Base-by-base conservation (phyloP, 306 rosid genomes). In the Fagus sylvatica region DNA sequence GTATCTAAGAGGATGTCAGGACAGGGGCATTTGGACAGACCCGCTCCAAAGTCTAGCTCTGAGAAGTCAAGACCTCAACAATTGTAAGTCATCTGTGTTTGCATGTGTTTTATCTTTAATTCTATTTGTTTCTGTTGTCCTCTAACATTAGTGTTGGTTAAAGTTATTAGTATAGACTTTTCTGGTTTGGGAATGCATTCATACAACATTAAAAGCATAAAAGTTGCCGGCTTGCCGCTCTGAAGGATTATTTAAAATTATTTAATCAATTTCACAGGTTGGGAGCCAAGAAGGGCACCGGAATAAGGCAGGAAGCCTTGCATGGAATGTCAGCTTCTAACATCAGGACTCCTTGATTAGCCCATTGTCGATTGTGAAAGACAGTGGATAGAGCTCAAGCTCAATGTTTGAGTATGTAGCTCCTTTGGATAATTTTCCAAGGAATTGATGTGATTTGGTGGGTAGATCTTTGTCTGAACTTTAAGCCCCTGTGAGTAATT, bases 1-100 rank as follows among this genome's bases (percentile, higher is more conserved):
- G 69, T 93, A 76, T 86, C 89, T 12, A 91, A 86, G 77, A 87
- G 98, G 84, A 78, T 84, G 72, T 77, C 80, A 46, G 75, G 12
- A 70, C 53, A 42, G 43, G 84, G 62, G 56, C 37, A 54, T 40
- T 60, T 59, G 1, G 72, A 74, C 41, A 74, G 57, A 74, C 78
- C 74, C 53, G 65, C 49, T 71, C 67, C 48, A 54, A 74, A 84
- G 76, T 59, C 56, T 70, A 65, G 53, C 75, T 51, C 82, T 55
- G 49, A 30, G 53, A 84, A 80, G 81, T 76, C 60, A 9, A 68
- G 60, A 73, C 73, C 74, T 78, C 53, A 79, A 71, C 34, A 72
- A 62, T 33, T 66, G 75, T 81, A 69, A 78, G 86, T 76, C 53
- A n/a, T n/a, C 43, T 62, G 53, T 17, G 62, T 68, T 6, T 62